phyloP scores from a whole-genome alignment of 192 early-diverging fungal species.

The Entomortierella parvispora region DNA sequence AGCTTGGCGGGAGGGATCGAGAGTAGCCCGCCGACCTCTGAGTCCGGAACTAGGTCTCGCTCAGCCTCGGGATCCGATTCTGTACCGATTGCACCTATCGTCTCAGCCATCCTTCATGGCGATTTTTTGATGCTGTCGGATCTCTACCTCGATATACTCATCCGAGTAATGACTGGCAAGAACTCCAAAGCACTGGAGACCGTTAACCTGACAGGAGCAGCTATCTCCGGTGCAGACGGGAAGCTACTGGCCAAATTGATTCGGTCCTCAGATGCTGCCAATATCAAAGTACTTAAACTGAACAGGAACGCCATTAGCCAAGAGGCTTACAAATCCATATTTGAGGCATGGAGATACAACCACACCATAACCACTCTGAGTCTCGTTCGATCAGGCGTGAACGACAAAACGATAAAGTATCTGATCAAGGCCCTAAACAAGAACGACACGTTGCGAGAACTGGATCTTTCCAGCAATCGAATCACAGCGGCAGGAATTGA shows the following conservation, averaged over 20 bases:
- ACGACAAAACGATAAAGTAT: conserved; percentile 52
- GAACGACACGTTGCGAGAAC: conserved; percentile 26
- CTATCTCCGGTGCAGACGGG: conserved; percentile 32
- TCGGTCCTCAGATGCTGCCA: conserved; percentile 27
- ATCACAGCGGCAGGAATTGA: conserved; percentile 37
- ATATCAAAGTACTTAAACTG: conserved; percentile 40
- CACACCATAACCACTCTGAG: conserved; percentile 32
- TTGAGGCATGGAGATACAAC: conserved; percentile 38
- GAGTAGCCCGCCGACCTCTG: neutral
- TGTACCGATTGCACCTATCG: neutral
- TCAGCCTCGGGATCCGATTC: neutral
- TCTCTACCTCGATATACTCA: conserved; percentile 14
- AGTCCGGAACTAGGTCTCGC: neutral
- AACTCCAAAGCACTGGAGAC: conserved; percentile 30
- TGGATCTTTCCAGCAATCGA: conserved; percentile 43
- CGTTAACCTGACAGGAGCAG: conserved; percentile 13
- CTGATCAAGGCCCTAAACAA: conserved; percentile 35
- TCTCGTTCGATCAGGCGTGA: conserved; percentile 40
- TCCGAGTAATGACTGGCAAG: conserved; percentile 24
- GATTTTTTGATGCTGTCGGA: conserved; percentile 39
- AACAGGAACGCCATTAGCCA: conserved; percentile 34
- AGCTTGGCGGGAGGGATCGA: neutral
- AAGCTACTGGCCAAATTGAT: conserved; percentile 34
- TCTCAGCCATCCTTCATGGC: conserved; percentile 25
- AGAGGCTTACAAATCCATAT: conserved; percentile 31